Conservation (phyloP, 2,329 filamentous ascomycete genomes). For the Diaporthe aspalathi region DNA sequence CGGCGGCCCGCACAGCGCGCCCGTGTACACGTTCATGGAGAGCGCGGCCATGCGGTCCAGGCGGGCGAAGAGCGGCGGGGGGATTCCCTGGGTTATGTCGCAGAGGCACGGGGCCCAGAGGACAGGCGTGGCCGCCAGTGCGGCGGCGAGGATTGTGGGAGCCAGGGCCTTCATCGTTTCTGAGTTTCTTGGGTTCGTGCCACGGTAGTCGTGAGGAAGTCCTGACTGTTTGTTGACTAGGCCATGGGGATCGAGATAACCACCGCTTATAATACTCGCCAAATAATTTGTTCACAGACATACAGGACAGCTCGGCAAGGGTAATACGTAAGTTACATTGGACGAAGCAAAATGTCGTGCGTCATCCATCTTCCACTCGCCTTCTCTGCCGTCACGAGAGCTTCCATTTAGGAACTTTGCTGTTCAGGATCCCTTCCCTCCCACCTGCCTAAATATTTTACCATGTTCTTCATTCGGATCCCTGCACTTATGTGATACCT, state of each 20-base stretch:
- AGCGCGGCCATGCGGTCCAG: slow-evolving; percentile 19
- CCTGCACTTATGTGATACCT: neutral
- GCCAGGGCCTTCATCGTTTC: neutral
- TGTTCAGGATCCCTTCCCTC: neutral
- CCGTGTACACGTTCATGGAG: slow-evolving; percentile 17
- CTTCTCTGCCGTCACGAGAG: neutral
- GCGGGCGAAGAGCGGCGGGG: neutral
- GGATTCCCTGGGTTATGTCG: slow-evolving; percentile 8
- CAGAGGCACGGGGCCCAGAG: neutral
- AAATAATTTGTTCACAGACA: neutral
- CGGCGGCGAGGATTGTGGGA: neutral
- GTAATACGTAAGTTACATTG: neutral
- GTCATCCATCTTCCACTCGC: neutral
- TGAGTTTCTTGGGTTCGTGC: neutral
- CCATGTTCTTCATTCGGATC: neutral
- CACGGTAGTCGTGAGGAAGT: neutral
- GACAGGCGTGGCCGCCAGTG: neutral
- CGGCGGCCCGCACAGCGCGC: neutral
- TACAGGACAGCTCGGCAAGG: neutral
- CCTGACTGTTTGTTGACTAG: fast-evolving
- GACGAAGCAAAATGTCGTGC: neutral
- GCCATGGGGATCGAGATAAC: neutral
- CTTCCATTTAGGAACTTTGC: neutral
- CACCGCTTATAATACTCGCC: neutral
- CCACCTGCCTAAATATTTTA: no score